phyloP scores from a whole-genome alignment of 805 yeast genomes.

The Saccharomycopsis sp. region DNA sequence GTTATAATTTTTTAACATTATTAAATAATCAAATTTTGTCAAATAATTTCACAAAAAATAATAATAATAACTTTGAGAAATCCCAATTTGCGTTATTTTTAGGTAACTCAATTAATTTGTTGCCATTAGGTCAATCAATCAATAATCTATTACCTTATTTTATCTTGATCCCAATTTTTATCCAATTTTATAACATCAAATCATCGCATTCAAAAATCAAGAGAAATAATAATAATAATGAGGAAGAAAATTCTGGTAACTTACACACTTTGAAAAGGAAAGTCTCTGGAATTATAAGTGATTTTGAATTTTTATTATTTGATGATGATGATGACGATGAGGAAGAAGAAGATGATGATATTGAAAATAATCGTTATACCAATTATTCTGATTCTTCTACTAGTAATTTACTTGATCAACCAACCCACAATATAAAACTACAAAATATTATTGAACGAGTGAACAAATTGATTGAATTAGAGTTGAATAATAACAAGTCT shows the following conservation, averaged over 20 bases:
- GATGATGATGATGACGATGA: conserved; percentile 35
- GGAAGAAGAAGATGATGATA: conserved; percentile 25
- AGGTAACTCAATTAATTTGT: conserved; percentile 65
- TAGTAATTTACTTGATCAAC: too few relatives aligned
- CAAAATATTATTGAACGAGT: conserved; percentile 6
- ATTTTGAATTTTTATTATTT: conserved; percentile 3
- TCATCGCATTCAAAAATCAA: conserved; percentile 2
- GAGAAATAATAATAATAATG: neutral
- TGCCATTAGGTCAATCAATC: conserved; percentile 61
- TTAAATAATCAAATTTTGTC: conserved; percentile 25
- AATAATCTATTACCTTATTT: conserved; percentile 71
- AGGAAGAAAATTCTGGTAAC: too few relatives aligned
- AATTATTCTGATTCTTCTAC: too few relatives aligned
- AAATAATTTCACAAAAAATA: conserved; percentile 3
- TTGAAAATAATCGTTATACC: too few relatives aligned
- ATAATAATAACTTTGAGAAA: conserved; percentile 9
- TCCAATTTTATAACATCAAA: conserved; percentile 54
- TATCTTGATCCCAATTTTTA: conserved; percentile 54
- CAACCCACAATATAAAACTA: too few relatives aligned
- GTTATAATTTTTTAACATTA: conserved; percentile 67
- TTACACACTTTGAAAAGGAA: neutral
- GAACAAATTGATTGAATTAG: conserved; percentile 8
- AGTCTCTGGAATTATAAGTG: neutral
- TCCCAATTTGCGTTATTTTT: conserved; percentile 61
- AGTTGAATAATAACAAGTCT: conserved; percentile 4